These are phyloP conservation scores for Cylindrodendrum hubeiense DNA, from an alignment of 2,329 filamentous ascomycete genomes.

Conservation along the genomic window DNA sequence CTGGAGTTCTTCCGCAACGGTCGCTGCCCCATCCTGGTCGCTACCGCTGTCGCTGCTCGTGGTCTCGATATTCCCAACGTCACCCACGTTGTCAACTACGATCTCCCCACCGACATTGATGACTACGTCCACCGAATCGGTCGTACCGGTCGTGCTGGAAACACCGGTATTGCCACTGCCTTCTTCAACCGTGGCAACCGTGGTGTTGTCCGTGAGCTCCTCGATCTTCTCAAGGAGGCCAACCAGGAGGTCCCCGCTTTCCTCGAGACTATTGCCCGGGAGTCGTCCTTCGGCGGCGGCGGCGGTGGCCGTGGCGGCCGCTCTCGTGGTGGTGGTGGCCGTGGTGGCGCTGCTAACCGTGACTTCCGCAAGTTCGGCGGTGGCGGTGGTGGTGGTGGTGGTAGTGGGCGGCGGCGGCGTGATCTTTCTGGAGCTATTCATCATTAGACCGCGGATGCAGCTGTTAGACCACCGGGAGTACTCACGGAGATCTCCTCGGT, in stretches of 20 bases:
- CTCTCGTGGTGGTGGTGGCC: conserved; percentile 67
- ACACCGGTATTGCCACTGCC: conserved; percentile 97
- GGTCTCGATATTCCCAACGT: conserved; percentile 97
- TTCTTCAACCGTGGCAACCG: conserved; percentile 99
- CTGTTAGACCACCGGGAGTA: too few species aligned
- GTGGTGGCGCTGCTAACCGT: conserved; percentile 81
- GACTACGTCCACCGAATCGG: conserved; percentile 99
- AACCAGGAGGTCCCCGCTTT: conserved; percentile 96
- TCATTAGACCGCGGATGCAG: too few species aligned
- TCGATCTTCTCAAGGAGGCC: conserved; percentile 98
- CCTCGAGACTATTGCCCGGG: conserved; percentile 96
- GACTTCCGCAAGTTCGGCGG: conserved; percentile 89
- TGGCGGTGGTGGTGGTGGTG: conserved; percentile 60
- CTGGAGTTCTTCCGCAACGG: conserved; percentile 97
- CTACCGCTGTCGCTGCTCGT: conserved; percentile 93
- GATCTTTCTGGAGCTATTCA: too few species aligned
- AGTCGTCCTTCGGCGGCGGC: conserved; percentile 86
- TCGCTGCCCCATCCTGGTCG: conserved; percentile 95
- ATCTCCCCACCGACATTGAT: conserved; percentile 98
- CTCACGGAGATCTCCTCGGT: too few species aligned
- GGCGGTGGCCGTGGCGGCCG: conserved; percentile 62
- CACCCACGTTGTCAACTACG: conserved; percentile 98
- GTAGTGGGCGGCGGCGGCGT: too few species aligned
- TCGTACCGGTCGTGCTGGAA: conserved; percentile 99
- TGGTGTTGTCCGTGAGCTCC: conserved; percentile 94